A percentile compares a stretch with the other conserved stretches of the same genome.
phyloP scores from a whole-genome alignment of 192 early-diverging fungal species.

The Linnemannia zychae region DNA sequence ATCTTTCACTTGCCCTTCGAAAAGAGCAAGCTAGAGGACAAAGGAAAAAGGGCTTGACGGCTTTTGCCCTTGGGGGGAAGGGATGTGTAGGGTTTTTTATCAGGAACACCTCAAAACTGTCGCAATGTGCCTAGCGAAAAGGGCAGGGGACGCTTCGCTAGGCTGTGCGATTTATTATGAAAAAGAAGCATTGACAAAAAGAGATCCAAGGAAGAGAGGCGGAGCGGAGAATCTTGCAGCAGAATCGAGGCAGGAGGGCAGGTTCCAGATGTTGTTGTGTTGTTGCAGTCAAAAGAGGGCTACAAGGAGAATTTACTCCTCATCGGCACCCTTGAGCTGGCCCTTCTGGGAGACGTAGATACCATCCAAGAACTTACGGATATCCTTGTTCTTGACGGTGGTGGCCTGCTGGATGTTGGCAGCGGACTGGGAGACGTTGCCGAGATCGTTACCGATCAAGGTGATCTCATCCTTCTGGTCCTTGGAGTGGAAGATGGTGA shows the following conservation, averaged over 20 bases:
- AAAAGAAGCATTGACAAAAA: background rate
- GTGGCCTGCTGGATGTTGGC: constrained; percentile 96
- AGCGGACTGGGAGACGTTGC: constrained; percentile 95
- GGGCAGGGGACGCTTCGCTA: constrained; percentile 12
- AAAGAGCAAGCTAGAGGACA: background rate
- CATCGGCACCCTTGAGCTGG: constrained; percentile 67
- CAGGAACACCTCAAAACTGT: constrained; percentile 8
- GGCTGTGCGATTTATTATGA: constrained; percentile 40
- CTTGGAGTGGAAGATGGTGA: constrained; percentile 81
- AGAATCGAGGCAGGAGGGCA: background rate
- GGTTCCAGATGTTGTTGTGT: constrained; percentile 3
- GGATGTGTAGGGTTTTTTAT: background rate
- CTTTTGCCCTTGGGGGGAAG: background rate
- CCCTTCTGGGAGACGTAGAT: constrained; percentile 95
- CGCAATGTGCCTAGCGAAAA: constrained; percentile 32
- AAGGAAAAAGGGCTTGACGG: background rate
- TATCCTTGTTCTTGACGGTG: constrained; percentile 99
- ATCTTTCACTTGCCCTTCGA: background rate
- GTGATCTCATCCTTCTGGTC: constrained; percentile 95
- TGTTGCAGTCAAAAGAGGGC: background rate
- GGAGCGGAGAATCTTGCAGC: too few relatives aligned
- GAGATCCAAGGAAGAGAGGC: background rate
- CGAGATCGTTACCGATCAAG: constrained; percentile 93
- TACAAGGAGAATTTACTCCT: constrained; percentile 60
- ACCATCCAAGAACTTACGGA: constrained; percentile 99